phyloP scores from a whole-genome alignment of 805 yeast genomes.

The Yamadazyma paraphyllophila region DNA sequence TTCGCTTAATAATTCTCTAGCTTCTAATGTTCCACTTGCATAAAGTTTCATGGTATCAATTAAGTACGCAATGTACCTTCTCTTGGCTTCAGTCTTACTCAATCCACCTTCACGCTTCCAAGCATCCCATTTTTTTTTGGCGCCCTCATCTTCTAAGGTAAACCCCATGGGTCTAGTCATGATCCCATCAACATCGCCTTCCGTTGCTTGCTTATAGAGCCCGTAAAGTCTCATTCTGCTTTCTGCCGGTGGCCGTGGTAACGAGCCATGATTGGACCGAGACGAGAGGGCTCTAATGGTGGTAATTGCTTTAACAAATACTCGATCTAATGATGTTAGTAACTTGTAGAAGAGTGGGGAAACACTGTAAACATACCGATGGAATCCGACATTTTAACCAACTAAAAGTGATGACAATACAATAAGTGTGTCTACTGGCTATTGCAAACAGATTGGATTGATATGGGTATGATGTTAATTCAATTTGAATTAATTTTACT shows the following conservation, averaged over 20 bases:
- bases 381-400: constrained; percentile 15
- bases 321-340: constrained; percentile 50
- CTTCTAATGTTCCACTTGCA: constrained; percentile 65
- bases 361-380: constrained; percentile 14
- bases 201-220: constrained; percentile 84
- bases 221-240: constrained; percentile 71
- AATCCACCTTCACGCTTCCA: constrained; percentile 78
- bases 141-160: constrained; percentile 61
- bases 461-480: neutral
- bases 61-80: constrained; percentile 62
- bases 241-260: constrained; percentile 77
- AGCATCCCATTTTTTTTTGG: constrained; percentile 77
- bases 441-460: no score
- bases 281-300: constrained; percentile 73
- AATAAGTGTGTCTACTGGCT: neutral
- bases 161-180: constrained; percentile 65
- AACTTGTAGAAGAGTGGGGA: neutral
- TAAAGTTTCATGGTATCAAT: constrained; percentile 71
- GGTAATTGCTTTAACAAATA: constrained; percentile 77
- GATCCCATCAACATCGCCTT: constrained; percentile 73
- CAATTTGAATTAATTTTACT: neutral
- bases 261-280: constrained; percentile 55
- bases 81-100: constrained; percentile 67
- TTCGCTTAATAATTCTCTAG: constrained; percentile 62
- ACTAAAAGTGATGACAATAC: neutral